Conservation (phyloP, 2,329 filamentous ascomycete species). For the Penicillium rolfsii region DNA sequence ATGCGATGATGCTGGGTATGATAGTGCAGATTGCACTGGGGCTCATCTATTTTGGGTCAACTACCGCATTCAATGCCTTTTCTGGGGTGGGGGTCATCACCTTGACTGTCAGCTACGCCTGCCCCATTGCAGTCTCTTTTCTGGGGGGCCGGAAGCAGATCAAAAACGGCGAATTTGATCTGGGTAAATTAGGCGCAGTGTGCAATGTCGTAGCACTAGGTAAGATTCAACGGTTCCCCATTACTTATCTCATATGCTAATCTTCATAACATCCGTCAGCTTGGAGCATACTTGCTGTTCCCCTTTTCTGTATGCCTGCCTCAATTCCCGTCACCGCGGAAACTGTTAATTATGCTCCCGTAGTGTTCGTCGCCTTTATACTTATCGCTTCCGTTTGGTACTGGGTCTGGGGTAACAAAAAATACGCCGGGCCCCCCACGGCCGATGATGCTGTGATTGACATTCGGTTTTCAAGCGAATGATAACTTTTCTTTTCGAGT, state of each 20-base stretch:
- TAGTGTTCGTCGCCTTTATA: slow-evolving; percentile 69
- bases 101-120: slow-evolving; percentile 68
- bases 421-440: slow-evolving; percentile 41
- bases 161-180: slow-evolving; percentile 43
- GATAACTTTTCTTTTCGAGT: neutral
- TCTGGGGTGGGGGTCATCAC: slow-evolving; percentile 77
- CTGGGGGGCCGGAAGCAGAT: slow-evolving; percentile 60
- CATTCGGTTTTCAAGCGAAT: slow-evolving; percentile 3
- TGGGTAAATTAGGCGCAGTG: slow-evolving; percentile 63
- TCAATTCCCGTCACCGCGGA: slow-evolving; percentile 60
- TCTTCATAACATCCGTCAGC: slow-evolving; percentile 7
- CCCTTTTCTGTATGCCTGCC: slow-evolving; percentile 63
- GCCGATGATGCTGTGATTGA: slow-evolving; percentile 19
- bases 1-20: slow-evolving; percentile 68
- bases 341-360: slow-evolving; percentile 72
- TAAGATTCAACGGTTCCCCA: slow-evolving; percentile 43
- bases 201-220: slow-evolving; percentile 65
- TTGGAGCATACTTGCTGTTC: slow-evolving; percentile 69
- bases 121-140: slow-evolving; percentile 67
- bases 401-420: slow-evolving; percentile 67
- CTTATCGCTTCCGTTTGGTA: slow-evolving; percentile 67
- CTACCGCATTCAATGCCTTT: slow-evolving; percentile 75
- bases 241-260: neutral
- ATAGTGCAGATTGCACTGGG: slow-evolving; percentile 69
- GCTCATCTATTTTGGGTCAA: slow-evolving; percentile 74